A percentile compares a stretch with the other conserved stretches of the same genome.
phyloP scores from a whole-genome alignment of 208 protist species.

The Crithidia bombi region DNA sequence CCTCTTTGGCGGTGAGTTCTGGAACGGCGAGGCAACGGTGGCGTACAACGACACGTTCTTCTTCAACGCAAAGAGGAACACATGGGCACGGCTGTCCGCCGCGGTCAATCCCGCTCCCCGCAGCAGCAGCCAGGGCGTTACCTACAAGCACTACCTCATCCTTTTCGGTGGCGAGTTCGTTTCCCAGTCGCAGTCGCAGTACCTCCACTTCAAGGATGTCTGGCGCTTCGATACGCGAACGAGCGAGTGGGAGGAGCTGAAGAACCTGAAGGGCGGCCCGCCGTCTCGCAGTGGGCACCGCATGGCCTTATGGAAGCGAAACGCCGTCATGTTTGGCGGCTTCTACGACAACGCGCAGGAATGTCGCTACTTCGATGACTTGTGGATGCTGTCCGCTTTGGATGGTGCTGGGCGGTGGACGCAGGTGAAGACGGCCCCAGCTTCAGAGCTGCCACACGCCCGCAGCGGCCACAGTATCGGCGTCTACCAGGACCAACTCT shows the following conservation, averaged over 20 bases:
- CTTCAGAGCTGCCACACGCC: constrained; percentile 54
- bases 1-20: constrained; percentile 92
- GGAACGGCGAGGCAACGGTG: constrained; percentile 86
- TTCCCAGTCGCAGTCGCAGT: constrained; percentile 92
- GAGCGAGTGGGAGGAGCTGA: constrained; percentile 89
- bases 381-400: constrained; percentile 84
- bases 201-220: constrained; percentile 91
- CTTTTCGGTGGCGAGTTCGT: constrained; percentile 93
- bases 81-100: constrained; percentile 68
- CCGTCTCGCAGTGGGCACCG: constrained; percentile 90
- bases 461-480: constrained; percentile 86
- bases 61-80: constrained; percentile 74
- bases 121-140: constrained; percentile 82
- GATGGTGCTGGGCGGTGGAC: constrained; percentile 79
- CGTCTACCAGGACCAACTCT: constrained; percentile 86
- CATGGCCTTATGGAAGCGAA: constrained; percentile 90
- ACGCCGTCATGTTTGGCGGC: constrained; percentile 90
- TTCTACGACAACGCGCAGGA: constrained; percentile 93
- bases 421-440: constrained; percentile 50
- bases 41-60: constrained; percentile 91
- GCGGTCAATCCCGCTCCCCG: constrained; percentile 75
- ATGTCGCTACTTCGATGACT: constrained; percentile 89
- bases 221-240: constrained; percentile 82
- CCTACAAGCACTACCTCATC: constrained; percentile 88
- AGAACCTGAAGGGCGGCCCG: constrained; percentile 78